Base-by-base conservation (phyloP, 2,329 filamentous ascomycete genomes). In the Helotiales sp. region DNA sequence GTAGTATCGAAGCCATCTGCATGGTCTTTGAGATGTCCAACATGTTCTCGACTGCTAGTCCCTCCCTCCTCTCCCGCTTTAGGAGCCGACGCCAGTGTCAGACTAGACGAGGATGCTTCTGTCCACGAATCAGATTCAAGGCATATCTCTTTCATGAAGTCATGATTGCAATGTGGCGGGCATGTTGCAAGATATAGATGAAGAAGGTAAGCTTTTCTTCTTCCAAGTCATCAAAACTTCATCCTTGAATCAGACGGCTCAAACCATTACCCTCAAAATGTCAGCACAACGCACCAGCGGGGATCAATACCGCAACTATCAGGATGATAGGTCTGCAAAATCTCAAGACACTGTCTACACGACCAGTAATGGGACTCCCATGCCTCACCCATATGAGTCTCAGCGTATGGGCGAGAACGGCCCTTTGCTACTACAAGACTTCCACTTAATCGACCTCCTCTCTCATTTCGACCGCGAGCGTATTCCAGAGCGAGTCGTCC, bases 401-500 rank as follows among this genome's bases (percentile, higher is more conserved):
- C 81, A 85, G 70, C 59, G 66, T 5, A 49, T 49, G 15, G 65
- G 65, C 6, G 58, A 62, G 34, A 83, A 81, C 42, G 83, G 83
- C 0, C 82, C 83, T 29, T 74, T 86, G 0, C 76, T 86, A 1
- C 72, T 86, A 0, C 76, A 81, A 59, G 82, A 85, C 64, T 84
- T 81, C n/a, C 81, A 85, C 52, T 67, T 87, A n/a, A 80, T 87
- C 57, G 82, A 86, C 60, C 78, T 81, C 0, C 71, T 87, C 0
- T 78, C 84, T 1, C 83, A 86, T 66, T 87, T 87, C 65, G 78
- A 82, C 57, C 77, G 83, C 6, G 83, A 87, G 70, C 74, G 84
- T 22, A 87, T 87, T 17, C 84, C 84, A 0, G 83, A 67, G 44
- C 57, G 57, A 25, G 74, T 85, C 2, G 83, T 86, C 2, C 83